Evolutionary conservation across 2,329 filamentous ascomycete species (phyloP).

Genomic region (Hypoxylon sp.): DNA sequence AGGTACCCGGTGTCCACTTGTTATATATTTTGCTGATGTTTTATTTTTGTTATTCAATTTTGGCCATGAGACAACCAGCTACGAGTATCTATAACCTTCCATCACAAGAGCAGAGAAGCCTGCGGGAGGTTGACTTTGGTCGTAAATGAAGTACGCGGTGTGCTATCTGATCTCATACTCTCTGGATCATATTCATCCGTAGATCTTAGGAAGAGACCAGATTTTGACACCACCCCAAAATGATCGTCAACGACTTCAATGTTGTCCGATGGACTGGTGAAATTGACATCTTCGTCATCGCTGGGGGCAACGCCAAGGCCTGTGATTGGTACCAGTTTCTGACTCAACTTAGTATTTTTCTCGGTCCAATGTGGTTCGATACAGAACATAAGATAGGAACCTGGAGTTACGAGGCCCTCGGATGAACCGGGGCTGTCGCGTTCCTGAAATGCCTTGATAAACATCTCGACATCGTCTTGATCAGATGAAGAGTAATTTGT

Average conservation of each 20-base stretch:
- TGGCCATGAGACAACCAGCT: not conserved
- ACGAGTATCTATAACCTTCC: not conserved
- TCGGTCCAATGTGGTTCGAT: slow-evolving; percentile 53
- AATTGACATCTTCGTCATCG: slow-evolving; percentile 31
- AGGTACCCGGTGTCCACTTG: not conserved
- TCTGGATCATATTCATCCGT: slow-evolving; percentile 1
- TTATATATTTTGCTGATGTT: not conserved
- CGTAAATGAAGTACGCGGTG: slow-evolving; percentile 36
- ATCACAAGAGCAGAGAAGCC: slow-evolving; percentile 39
- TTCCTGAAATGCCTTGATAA: slow-evolving; percentile 63
- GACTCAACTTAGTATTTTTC: slow-evolving; percentile 31
- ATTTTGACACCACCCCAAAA: slow-evolving; percentile 73
- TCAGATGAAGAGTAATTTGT: slow-evolving; percentile 62
- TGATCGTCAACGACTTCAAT: slow-evolving; percentile 52
- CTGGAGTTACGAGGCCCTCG: slow-evolving; percentile 69
- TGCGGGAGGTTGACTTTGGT: slow-evolving; percentile 49
- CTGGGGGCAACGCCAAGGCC: slow-evolving; percentile 45
- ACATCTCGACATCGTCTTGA: slow-evolving; percentile 65
- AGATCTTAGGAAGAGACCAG: slow-evolving; percentile 65
- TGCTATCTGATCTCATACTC: not conserved
- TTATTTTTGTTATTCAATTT: not conserved
- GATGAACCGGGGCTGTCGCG: slow-evolving; percentile 52
- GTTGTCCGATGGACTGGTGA: slow-evolving; percentile 40
- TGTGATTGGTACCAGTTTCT: slow-evolving; percentile 27
- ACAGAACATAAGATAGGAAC: slow-evolving; percentile 76